Percentiles rank a stretch among this genome's conserved stretches.
phyloP scores from a whole-genome alignment of 768 basidiomycete genomes.

The Lactarius deliciosus region DNA sequence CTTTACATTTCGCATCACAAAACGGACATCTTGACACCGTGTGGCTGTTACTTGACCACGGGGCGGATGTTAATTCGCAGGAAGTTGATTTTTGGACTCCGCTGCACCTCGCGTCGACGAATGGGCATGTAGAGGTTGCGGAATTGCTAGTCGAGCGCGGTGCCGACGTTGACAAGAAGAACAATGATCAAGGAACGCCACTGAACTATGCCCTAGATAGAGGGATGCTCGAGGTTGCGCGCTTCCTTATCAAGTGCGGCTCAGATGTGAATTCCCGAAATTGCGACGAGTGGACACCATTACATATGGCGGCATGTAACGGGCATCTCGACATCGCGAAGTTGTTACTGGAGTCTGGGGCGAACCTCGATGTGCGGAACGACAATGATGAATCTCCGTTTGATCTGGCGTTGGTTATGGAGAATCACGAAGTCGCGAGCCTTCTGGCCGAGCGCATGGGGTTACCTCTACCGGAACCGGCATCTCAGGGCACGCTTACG shows the following conservation, averaged over 20 bases:
- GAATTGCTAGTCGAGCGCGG: neutral
- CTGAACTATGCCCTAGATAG: fast-evolving
- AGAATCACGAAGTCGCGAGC: neutral
- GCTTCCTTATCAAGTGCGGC: neutral
- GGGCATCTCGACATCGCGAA: neutral
- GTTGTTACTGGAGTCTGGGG: neutral
- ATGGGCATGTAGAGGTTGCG: neutral
- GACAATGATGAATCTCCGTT: neutral
- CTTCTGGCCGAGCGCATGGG: neutral
- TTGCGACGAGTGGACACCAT: neutral
- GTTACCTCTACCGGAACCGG: neutral
- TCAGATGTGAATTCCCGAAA: neutral
- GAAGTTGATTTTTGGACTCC: neutral
- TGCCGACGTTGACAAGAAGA: neutral
- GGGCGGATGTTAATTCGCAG: neutral
- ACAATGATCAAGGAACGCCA: neutral
- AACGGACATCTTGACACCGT: neutral
- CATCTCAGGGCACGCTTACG: neutral
- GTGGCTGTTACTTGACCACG: neutral
- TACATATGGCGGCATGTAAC: neutral
- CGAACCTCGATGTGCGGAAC: neutral
- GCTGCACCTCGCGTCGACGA: neutral
- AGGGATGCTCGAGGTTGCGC: neutral
- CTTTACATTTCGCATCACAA: neutral
- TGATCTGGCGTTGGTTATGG: neutral